Percentiles rank a stretch among this genome's conserved stretches.
Conservation (phyloP, 73 alveolate genomes). For the Paramecium bursaria region DNA sequence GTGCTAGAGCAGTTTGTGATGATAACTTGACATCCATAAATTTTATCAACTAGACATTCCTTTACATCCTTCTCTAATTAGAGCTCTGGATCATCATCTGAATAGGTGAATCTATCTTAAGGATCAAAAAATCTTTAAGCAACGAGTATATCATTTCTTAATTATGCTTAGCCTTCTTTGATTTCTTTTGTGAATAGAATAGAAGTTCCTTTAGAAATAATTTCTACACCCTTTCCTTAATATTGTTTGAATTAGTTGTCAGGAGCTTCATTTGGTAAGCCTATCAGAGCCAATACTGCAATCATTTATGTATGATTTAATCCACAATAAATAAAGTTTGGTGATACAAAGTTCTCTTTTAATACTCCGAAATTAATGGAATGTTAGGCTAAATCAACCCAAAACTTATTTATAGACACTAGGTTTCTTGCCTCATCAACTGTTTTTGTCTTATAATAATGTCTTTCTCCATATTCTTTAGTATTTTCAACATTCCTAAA, state of each 20-base stretch:
- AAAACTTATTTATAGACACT: slow-evolving; percentile 69
- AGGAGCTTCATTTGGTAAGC: slow-evolving; percentile 81
- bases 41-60: slow-evolving; percentile 81
- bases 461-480: slow-evolving; percentile 90
- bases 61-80: slow-evolving; percentile 74
- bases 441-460: slow-evolving; percentile 72
- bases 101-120: slow-evolving; percentile 56
- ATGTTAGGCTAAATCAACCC: slow-evolving; percentile 88
- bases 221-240: slow-evolving; percentile 78
- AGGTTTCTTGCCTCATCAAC: neutral
- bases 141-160: slow-evolving; percentile 82
- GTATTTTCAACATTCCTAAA: slow-evolving; percentile 82
- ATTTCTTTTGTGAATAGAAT: slow-evolving; percentile 86
- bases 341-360: slow-evolving; percentile 75
- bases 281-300: slow-evolving; percentile 80
- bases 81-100: slow-evolving; percentile 71
- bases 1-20: slow-evolving; percentile 91
- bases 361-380: slow-evolving; percentile 65
- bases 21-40: slow-evolving; percentile 87
- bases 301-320: slow-evolving; percentile 73
- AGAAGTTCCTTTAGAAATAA: slow-evolving; percentile 74
- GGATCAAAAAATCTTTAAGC: slow-evolving; percentile 85
- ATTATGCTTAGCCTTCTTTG: slow-evolving; percentile 79
- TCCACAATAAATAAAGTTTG: slow-evolving; percentile 77
- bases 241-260: slow-evolving; percentile 78